A percentile compares a stretch with the other conserved stretches of the same genome.
These are phyloP conservation scores for Barnettozyma salicaria DNA, from an alignment of 805 yeast genomes.

Conservation along the genomic window DNA sequence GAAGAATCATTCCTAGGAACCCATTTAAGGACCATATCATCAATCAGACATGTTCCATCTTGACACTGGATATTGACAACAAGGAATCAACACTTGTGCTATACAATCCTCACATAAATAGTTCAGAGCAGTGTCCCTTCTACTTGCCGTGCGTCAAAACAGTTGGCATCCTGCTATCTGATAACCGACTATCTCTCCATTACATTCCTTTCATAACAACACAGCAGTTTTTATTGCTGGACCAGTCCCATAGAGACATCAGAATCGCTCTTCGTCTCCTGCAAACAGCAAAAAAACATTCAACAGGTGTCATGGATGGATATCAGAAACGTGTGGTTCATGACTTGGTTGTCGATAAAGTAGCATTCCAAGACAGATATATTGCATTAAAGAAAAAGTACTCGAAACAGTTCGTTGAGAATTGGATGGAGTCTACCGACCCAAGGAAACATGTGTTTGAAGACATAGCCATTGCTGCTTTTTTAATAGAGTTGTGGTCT, in stretches of 20 bases:
- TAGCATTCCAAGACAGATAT: constrained; percentile 77
- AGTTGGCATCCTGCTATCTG: constrained; percentile 57
- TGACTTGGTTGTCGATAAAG: constrained; percentile 78
- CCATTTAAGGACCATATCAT: constrained; percentile 79
- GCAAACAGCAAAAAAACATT: constrained; percentile 77
- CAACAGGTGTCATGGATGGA: constrained; percentile 76
- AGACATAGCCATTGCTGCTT: constrained; percentile 93
- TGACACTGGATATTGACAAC: constrained; percentile 28
- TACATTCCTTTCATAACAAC: constrained; percentile 53
- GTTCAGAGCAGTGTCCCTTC: constrained; percentile 64
- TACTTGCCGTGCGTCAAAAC: constrained; percentile 83
- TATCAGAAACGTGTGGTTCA: constrained; percentile 85
- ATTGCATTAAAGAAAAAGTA: constrained; percentile 76
- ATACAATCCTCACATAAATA: constrained; percentile 70
- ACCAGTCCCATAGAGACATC: constrained; percentile 53
- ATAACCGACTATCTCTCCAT: constrained; percentile 55
- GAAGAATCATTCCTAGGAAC: constrained; percentile 87
- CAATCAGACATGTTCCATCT: constrained; percentile 73
- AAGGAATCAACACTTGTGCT: constrained; percentile 49
- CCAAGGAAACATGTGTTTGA: constrained; percentile 95
- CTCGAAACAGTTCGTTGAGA: constrained; percentile 64
- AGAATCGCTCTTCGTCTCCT: constrained; percentile 78
- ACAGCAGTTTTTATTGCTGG: too few relatives aligned
- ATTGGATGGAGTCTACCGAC: constrained; percentile 92
- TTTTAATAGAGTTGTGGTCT: constrained; percentile 81